phyloP scores from a whole-genome alignment of 331 rosid species.

The Quercus tomentella region DNA sequence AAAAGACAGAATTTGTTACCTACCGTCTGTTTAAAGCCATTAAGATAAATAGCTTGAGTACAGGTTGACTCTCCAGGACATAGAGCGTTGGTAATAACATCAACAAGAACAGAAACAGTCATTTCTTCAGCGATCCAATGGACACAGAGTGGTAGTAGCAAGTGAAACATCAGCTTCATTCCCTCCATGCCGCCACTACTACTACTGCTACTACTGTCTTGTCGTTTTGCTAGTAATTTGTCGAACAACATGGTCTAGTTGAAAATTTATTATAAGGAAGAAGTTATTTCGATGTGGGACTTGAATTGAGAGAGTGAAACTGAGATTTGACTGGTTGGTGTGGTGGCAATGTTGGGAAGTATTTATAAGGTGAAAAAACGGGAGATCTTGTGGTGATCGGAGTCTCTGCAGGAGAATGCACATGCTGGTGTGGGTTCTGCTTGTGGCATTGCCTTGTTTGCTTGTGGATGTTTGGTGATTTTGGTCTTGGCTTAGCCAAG shows the following conservation, averaged over 20 bases:
- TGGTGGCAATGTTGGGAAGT: neutral
- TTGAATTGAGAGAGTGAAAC: neutral
- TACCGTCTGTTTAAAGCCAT: slow-evolving; percentile 67
- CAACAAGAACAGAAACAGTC: slow-evolving; percentile 83
- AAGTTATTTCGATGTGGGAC: neutral
- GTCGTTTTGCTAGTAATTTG: neutral
- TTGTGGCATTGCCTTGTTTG: slow-evolving; percentile 8
- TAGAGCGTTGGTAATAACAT: slow-evolving; percentile 56
- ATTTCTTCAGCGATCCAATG: slow-evolving; percentile 85
- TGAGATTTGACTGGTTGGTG: neutral
- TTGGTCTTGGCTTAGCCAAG: neutral
- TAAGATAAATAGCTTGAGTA: slow-evolving; percentile 57
- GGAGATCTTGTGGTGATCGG: neutral
- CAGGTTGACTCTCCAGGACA: slow-evolving; percentile 58
- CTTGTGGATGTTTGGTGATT: neutral
- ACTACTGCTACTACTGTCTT: neutral
- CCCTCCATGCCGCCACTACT: neutral
- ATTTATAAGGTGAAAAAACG: neutral
- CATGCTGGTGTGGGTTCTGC: slow-evolving; percentile 23
- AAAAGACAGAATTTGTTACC: neutral
- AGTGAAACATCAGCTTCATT: slow-evolving; percentile 53
- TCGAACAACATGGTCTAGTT: neutral
- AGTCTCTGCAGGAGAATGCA: neutral
- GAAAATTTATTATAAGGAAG: neutral
- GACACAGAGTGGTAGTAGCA: slow-evolving; percentile 58